Evolutionary conservation across 1,284 basidiomycete genomes (phyloP), one percentile per base, ranked within the genome.

Genomic region (Malassezia pachydermatis): DNA sequence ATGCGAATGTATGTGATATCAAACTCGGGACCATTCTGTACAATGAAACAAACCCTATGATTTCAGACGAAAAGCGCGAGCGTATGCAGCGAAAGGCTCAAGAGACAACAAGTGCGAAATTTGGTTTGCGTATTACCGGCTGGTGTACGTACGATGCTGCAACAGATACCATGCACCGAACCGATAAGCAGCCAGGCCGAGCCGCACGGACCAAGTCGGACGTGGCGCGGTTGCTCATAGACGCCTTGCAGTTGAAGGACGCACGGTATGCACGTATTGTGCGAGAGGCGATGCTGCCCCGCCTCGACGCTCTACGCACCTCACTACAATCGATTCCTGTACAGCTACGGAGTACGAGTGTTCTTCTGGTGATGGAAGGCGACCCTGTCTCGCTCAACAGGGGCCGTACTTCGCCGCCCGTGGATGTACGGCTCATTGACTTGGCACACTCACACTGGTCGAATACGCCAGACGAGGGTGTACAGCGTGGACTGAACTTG

Each of bases 1-100:
- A 22, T n/a, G 39, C 50, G 23, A 25, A 47, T 20, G 40, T 52
- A 24, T 45, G 50, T 24, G 50, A 52, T 20, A 42, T 46, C 40
- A 52, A 52, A 22, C 37, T 52, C 17, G 50, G 50, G 29, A 37
- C 39, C 2, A n/a, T 47, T 8, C 25, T 52, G 35, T 52, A 52
- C 45, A 37, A 52, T 25, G 44, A 47, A 30, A 29, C 24, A 10
- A 20, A 38, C 23, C 33, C 38, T 6, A 14, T 16, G n/a, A 6
- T 47, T 4, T 6, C 28, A 6, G 19, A 7, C 19, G 45, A 30
- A 4, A 52, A 52, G 28, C 40, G 45, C 20, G 34, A 13, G n/a
- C 39, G 45, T 20, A 52, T 52, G 50, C 39, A 52, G 30, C 29
- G 20, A 32, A 52, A 52, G 35, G 50, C 50, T 17, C 25, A 14